A percentile compares a stretch with the other conserved stretches of the same genome.
These are phyloP conservation scores for Rhytidhysteron rufulum DNA, from an alignment of 2,329 filamentous ascomycete genomes.

Conservation along the genomic window DNA sequence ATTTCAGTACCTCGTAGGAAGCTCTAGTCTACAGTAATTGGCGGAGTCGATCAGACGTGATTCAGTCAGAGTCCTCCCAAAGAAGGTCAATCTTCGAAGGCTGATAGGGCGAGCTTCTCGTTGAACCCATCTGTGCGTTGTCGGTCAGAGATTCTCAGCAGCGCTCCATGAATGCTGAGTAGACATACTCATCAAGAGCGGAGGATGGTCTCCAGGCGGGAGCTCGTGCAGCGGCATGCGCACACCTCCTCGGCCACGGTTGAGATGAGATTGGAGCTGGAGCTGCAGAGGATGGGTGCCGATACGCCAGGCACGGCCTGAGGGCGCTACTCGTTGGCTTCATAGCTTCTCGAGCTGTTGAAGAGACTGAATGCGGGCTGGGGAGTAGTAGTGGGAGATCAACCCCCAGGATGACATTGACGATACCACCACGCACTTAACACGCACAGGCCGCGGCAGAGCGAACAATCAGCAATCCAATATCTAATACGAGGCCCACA, in stretches of 20 bases:
- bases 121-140: slow-evolving; percentile 72
- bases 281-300: slow-evolving; percentile 9
- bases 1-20: slow-evolving; percentile 67
- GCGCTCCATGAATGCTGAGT: background rate
- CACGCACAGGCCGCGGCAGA: no score
- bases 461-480: no score
- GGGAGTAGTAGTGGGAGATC: no score
- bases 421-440: no score
- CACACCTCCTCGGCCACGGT: slow-evolving; percentile 8
- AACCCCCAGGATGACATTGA: no score
- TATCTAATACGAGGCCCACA: no score
- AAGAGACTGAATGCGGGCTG: no score
- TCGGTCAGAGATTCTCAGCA: slow-evolving; percentile 9
- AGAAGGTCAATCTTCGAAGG: slow-evolving; percentile 93
- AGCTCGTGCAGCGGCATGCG: slow-evolving; percentile 32
- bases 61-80: slow-evolving; percentile 89
- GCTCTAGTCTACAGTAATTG: slow-evolving; percentile 94
- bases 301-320: background rate
- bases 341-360: slow-evolving; percentile 2
- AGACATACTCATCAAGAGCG: slow-evolving; percentile 56
- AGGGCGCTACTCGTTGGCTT: background rate
- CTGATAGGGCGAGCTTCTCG: slow-evolving; percentile 93
- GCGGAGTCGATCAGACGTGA: slow-evolving; percentile 85
- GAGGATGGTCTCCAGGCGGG: slow-evolving; percentile 58
- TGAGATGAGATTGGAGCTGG: background rate